phyloP scores from a whole-genome alignment of 169 alveolate genomes.

The Eimeria zaria region DNA sequence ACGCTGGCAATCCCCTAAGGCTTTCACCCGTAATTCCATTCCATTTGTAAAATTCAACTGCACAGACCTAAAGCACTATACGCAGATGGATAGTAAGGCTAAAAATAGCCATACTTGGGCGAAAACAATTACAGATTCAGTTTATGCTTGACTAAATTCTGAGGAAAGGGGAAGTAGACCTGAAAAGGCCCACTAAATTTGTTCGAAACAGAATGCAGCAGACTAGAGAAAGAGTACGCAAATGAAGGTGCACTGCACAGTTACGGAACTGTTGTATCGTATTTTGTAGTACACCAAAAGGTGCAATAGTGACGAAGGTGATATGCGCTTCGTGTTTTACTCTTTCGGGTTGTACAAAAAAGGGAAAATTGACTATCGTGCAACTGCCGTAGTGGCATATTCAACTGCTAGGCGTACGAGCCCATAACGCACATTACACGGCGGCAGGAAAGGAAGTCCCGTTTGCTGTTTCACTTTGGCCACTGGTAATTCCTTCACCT shows the following conservation, averaged over 20 bases:
- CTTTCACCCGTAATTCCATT: neutral
- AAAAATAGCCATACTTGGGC: neutral
- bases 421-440: neutral
- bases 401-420: neutral
- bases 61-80: neutral
- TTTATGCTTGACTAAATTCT: neutral
- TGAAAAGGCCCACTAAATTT: neutral
- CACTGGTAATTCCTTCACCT: neutral
- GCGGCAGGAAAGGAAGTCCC: neutral
- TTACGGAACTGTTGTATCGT: neutral
- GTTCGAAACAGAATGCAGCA: no score
- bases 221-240: neutral
- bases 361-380: neutral
- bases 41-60: neutral
- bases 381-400: neutral
- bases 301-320: neutral
- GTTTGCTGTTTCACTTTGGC: neutral
- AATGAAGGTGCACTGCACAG: neutral
- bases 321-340: neutral
- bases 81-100: neutral
- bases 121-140: no score
- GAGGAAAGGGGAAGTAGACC: neutral
- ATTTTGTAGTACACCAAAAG: neutral
- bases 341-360: neutral
- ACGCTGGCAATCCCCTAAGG: no score